A percentile compares a stretch with the other conserved stretches of the same genome.
phyloP scores from a whole-genome alignment of 179 eudicot species.

The Camellia oleifera region DNA sequence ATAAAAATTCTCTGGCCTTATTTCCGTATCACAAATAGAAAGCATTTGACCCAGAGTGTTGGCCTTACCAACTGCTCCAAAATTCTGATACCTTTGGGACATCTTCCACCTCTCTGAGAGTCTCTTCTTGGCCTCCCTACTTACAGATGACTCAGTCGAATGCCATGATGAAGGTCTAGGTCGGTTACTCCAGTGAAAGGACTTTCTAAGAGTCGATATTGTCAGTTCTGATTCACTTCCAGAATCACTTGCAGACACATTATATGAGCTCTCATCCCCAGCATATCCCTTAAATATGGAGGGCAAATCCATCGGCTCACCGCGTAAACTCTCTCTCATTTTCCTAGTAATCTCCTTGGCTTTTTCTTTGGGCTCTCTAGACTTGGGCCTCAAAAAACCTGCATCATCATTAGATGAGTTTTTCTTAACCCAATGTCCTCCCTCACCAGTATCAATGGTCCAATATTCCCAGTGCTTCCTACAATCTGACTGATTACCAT shows the following conservation, averaged over 20 bases:
- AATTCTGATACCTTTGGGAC: constrained; percentile 51
- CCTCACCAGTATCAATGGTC: constrained; percentile 21
- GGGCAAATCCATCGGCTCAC: constrained; percentile 28
- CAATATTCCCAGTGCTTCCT: constrained; percentile 29
- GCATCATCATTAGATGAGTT: constrained; percentile 22
- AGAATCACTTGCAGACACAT: constrained; percentile 63
- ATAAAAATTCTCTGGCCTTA: constrained; percentile 29
- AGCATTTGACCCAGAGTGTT: constrained; percentile 94
- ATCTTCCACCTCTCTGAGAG: constrained; percentile 87
- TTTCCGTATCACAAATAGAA: constrained; percentile 50
- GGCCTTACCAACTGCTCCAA: constrained; percentile 40
- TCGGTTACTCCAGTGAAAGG: constrained; percentile 29
- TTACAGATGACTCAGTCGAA: constrained; percentile 54
- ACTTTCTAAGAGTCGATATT: constrained; percentile 32
- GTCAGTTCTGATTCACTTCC: constrained; percentile 57
- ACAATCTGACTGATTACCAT: constrained; percentile 24
- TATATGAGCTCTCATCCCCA: constrained; percentile 81
- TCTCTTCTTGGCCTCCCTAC: constrained; percentile 77
- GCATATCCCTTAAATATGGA: constrained; percentile 56
- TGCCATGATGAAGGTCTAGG: constrained; percentile 35
- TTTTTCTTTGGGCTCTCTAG: constrained; percentile 63
- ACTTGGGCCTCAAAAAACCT: constrained; percentile 37
- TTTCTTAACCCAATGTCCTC: constrained; percentile 27
- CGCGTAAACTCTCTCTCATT: constrained; percentile 44
- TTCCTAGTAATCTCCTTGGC: constrained; percentile 61